Percentiles rank a stretch among this genome's conserved stretches.
Evolutionary conservation across 768 basidiomycete genomes (phyloP).

Genomic region (Suillus spraguei): DNA sequence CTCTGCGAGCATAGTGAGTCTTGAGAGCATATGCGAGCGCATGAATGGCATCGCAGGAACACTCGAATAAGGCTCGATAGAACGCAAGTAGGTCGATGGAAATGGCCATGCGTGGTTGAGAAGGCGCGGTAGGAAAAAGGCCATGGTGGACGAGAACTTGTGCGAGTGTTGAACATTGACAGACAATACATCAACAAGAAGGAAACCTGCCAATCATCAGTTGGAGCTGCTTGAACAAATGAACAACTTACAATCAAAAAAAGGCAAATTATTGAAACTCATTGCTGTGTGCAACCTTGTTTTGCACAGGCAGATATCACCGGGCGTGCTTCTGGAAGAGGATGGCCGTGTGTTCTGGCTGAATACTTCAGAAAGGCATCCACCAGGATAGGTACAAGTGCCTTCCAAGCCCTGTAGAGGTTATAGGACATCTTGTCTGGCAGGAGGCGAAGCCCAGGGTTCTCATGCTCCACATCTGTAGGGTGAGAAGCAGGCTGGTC

Average conservation of each 20-base stretch:
- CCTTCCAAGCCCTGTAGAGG: slow-evolving; percentile 1
- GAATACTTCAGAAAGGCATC: background rate
- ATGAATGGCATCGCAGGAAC: slow-evolving; percentile 35
- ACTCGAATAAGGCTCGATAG: slow-evolving; percentile 36
- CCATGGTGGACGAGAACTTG: slow-evolving; percentile 32
- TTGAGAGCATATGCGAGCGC: background rate
- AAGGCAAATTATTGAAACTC: background rate
- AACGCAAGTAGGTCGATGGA: slow-evolving; percentile 35
- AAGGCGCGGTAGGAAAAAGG: slow-evolving; percentile 32
- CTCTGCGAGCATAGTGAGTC: slow-evolving; percentile 15
- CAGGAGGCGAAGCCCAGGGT: background rate
- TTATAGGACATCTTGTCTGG: background rate
- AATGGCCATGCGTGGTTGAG: slow-evolving; percentile 19
- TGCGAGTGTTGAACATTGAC: slow-evolving; percentile 23
- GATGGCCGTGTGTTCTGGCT: background rate
- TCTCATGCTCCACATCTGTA: background rate
- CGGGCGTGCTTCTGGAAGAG: background rate
- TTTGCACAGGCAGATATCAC: slow-evolving; percentile 6
- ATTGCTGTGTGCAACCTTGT: background rate
- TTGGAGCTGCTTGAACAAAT: background rate
- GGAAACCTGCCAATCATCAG: slow-evolving; percentile 19
- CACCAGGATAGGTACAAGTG: slow-evolving; percentile 9
- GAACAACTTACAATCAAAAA: slow-evolving; percentile 11
- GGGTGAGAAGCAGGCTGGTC: background rate
- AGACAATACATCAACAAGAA: slow-evolving; percentile 17